Percentiles rank a stretch among this genome's conserved stretches.
Evolutionary conservation across 148 eudicot genomes (phyloP).

Genomic region (Mesembryanthemum crystallinum): DNA sequence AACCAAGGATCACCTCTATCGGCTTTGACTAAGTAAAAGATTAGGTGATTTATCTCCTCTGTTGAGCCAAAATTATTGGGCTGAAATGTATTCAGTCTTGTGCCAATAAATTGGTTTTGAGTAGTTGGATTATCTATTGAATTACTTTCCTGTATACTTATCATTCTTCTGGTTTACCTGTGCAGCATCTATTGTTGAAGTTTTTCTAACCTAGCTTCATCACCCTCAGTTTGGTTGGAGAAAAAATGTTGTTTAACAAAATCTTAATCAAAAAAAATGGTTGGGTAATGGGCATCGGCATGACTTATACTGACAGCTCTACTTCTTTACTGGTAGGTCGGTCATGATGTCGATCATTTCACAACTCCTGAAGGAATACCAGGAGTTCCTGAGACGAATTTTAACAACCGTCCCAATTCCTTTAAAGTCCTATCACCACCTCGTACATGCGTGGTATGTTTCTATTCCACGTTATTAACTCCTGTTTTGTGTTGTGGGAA

Average conservation of each 20-base stretch:
- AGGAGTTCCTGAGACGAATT: slow-evolving; percentile 92
- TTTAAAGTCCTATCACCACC: slow-evolving; percentile 87
- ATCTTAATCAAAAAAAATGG: no score
- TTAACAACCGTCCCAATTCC: slow-evolving; percentile 95
- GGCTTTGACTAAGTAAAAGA: neutral
- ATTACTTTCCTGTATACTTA: neutral
- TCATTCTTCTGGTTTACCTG: neutral
- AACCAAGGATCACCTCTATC: neutral
- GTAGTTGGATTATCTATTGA: neutral
- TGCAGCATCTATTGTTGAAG: neutral
- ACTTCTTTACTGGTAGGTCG: slow-evolving; percentile 51
- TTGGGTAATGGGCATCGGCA: no score
- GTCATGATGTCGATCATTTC: slow-evolving; percentile 86
- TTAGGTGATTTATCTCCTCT: neutral
- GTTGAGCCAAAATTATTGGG: no score
- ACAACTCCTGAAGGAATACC: slow-evolving; percentile 93
- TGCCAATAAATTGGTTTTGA: neutral
- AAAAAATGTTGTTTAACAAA: no score
- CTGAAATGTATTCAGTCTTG: neutral
- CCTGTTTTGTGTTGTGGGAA: neutral
- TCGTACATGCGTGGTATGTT: slow-evolving; percentile 85
- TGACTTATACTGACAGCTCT: no score
- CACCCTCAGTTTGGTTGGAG: no score
- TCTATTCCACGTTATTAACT: neutral
- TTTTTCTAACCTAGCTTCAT: no score